Percentiles rank a stretch among this genome's conserved stretches.
phyloP scores from a whole-genome alignment of 2,329 filamentous ascomycete genomes.

The Alternaria alternata region DNA sequence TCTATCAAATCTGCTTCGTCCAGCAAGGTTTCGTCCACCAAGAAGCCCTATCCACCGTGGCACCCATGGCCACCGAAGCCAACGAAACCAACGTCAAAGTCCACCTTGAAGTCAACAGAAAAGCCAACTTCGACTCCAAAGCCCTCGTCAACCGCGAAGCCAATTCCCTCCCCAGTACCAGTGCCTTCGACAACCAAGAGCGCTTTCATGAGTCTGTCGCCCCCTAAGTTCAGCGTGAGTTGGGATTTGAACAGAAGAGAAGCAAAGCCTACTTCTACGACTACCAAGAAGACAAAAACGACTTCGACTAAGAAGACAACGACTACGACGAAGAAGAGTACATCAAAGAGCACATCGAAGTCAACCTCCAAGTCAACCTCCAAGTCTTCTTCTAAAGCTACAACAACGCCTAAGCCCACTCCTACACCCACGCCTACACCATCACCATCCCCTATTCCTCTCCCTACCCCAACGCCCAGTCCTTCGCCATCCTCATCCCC shows the following conservation, averaged over 20 bases:
- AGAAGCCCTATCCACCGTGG: slow-evolving; percentile 22
- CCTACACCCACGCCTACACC: slow-evolving; percentile 11
- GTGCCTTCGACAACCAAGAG: slow-evolving; percentile 11
- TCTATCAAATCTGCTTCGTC: slow-evolving; percentile 2
- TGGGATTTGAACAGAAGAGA: slow-evolving; percentile 21
- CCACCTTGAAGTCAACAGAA: slow-evolving; percentile 6
- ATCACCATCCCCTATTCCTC: background rate
- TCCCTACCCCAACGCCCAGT: slow-evolving; percentile 1
- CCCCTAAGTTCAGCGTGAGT: slow-evolving; percentile 20
- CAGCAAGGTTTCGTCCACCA: slow-evolving; percentile 14
- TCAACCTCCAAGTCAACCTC: slow-evolving; percentile 14
- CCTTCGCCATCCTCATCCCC: background rate
- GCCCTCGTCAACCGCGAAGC: slow-evolving; percentile 7
- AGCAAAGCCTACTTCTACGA: slow-evolving; percentile 11
- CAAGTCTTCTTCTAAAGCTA: slow-evolving; percentile 11
- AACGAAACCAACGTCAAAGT: slow-evolving; percentile 3
- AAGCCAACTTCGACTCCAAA: slow-evolving; percentile 8
- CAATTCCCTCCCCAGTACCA: slow-evolving; percentile 10
- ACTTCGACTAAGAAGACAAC: slow-evolving; percentile 3
- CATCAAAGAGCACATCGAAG: slow-evolving; percentile 7
- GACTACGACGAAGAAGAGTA: slow-evolving; percentile 10
- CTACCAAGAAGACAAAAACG: slow-evolving; percentile 2
- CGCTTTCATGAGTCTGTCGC: slow-evolving; percentile 13
- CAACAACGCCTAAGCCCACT: slow-evolving; percentile 11
- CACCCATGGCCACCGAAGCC: slow-evolving; percentile 19